Evolutionary conservation across 305 asterid genomes (phyloP).

Genomic region (Rubia peregrina): DNA sequence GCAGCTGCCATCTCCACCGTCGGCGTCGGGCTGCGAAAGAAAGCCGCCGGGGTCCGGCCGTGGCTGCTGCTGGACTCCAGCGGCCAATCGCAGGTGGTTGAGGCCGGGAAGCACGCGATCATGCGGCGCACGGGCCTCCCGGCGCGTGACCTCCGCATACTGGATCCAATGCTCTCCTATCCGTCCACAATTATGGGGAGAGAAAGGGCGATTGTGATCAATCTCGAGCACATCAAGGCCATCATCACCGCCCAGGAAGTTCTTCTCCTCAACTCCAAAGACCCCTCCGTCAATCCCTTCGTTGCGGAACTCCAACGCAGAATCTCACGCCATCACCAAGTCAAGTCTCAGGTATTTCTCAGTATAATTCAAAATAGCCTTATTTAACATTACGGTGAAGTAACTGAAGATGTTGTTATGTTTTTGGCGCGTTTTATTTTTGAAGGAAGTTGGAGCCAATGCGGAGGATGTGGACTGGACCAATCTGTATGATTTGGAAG

Average conservation of each 20-base stretch:
- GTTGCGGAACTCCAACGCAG: constrained; percentile 80
- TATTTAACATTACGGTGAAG: background rate
- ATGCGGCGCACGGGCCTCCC: constrained; percentile 95
- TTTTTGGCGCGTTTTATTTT: too few species aligned
- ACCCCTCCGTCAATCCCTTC: constrained; percentile 83
- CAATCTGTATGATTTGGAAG: constrained; percentile 71
- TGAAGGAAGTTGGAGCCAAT: constrained; percentile 63
- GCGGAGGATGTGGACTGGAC: constrained; percentile 71
- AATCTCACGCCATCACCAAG: constrained; percentile 64
- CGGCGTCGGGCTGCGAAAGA: constrained; percentile 59
- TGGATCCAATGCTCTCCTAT: constrained; percentile 77
- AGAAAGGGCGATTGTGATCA: constrained; percentile 90
- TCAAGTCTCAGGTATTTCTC: constrained; percentile 57
- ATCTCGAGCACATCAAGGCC: constrained; percentile 94
- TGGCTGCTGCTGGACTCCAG: constrained; percentile 81
- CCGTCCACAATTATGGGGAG: constrained; percentile 93
- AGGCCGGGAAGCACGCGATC: constrained; percentile 93
- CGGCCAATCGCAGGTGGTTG: constrained; percentile 70
- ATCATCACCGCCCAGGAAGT: constrained; percentile 91
- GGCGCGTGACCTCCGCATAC: constrained; percentile 90
- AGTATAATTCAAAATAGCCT: background rate
- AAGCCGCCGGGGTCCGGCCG: constrained; percentile 68
- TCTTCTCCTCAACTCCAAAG: constrained; percentile 71
- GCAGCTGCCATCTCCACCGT: constrained; percentile 23
- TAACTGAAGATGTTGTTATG: background rate